Base-by-base conservation (phyloP, 345 rosid genomes). In the Mercurialis annua region DNA sequence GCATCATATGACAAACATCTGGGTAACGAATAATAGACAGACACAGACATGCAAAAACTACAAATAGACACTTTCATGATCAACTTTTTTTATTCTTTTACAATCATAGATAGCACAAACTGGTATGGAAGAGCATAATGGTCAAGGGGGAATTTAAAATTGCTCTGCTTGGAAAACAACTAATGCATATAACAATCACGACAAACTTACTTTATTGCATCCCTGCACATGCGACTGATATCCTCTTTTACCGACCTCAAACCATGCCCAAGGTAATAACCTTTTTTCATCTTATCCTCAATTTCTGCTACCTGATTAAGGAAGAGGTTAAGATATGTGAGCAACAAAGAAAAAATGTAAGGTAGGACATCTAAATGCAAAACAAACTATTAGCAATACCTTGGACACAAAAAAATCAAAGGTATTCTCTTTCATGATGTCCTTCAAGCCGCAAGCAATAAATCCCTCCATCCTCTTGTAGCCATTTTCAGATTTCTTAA, bases 191-290 rank as follows among this genome's bases (percentile, higher is more conserved):
- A 2, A 4, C 44, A 9, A 40, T 40, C 11, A 7, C 44, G 40
- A 30, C 16, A 33, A 29, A 56, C 88, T 79, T 90, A 92, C 99
- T 92, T 95, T 60, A 92, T 86, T 56, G 99, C 99, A 81, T 95
- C 99, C 81, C 94, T 84, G 85, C 99, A 92, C 90, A 95, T 92
- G 72, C 92, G 86, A 77, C 96, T 78, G 77, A 95, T 92, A 81
- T 95, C 99, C 73, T 92, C 97, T 84, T 84, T 92, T 66, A 92
- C 96, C 77, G 88, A 83, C 65, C 76, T 80, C 80, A 95, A 81
- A 71, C 99, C 98, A 78, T 83, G 91, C 75, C 87, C 80, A 46
- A 86, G 75, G 66, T 95, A 95, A 76, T 90, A 90, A 49, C 99
- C 98, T 55, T 73, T 90, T 76, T 80, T 82, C 87, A 95, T 90